phyloP scores from a whole-genome alignment of 768 basidiomycete genomes.

The Hortiboletus campestris region DNA sequence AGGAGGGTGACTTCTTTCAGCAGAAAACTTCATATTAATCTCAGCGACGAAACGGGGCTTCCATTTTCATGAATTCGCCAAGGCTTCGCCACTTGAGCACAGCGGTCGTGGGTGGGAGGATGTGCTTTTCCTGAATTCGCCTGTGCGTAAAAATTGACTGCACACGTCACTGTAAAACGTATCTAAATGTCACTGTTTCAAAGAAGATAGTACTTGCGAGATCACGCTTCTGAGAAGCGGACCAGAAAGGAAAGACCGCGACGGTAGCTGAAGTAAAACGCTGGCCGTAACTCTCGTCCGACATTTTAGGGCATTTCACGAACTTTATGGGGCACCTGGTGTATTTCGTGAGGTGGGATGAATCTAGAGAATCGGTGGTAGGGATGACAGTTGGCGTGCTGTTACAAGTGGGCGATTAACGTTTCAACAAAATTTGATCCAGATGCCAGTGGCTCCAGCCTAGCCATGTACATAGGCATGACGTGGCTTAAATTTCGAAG shows the following conservation, averaged over 20 bases:
- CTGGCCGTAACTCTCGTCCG: background rate
- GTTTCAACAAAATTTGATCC: background rate
- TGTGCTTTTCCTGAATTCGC: no score
- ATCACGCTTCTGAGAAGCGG: background rate
- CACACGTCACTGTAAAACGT: background rate
- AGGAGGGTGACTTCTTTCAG: background rate
- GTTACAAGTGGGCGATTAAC: background rate
- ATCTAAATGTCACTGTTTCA: background rate
- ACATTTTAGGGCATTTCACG: background rate
- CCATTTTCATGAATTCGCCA: background rate
- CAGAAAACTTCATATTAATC: background rate
- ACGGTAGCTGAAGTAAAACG: background rate
- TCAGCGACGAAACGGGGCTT: background rate
- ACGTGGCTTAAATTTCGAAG: constrained; percentile 63
- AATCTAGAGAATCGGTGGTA: background rate
- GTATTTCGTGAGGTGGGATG: constrained; percentile 8
- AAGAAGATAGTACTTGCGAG: background rate
- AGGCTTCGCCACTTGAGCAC: no score
- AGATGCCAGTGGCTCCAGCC: background rate
- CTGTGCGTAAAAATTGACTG: no score
- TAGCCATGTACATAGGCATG: background rate
- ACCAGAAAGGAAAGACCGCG: background rate
- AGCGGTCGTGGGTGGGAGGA: no score
- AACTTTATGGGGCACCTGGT: background rate
- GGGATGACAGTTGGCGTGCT: background rate